Evolutionary conservation across 805 yeast species (phyloP), one percentile per base, ranked within the genome.

Genomic region (Yarrowia divulgata): DNA sequence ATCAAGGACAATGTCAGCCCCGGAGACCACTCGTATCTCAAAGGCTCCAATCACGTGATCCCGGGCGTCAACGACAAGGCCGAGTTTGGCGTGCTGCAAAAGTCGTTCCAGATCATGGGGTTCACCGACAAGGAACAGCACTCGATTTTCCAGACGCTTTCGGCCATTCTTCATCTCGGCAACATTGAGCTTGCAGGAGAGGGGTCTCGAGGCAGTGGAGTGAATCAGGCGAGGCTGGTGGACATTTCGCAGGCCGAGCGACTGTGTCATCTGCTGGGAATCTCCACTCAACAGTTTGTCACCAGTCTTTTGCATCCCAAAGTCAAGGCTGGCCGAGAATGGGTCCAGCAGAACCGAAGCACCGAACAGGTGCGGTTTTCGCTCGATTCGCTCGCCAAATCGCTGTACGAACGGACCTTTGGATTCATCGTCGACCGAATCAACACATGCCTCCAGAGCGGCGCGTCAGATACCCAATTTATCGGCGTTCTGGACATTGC

Each of bases 401-500:
- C 92, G 12, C 78, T 95, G 6, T 95, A 94, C 75, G 98, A 95
- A 76, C 86, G 89, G 54, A 77, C 93, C 9, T 95, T 95, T 80
- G 90, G 89, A 63, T 87, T 82, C 74, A 84, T 95, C 46, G 97
- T 95, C 13, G 84, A 83, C 68, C 84, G 86, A 68, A 90, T 95
- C 73, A 96, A 95, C 76, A 82, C 82, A 4, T 89, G 86, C 66
- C 83, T 95, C 12, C 84, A 79, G 55, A 79, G 81, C 8, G 78
- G 81, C 3, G 74, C 77, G 68, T 78, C 82, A 3, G 78, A 80
- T 29, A 73, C 77, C 14, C 72, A 77, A 18, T 81, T 78, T 18
- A 91, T 95, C 75, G 99, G 99, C 73, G 97, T 95, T 70, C 82
- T 95, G 76, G 99, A 95, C 85, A 95, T 95, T 73, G 97, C 97